Evolutionary conservation across 1,284 basidiomycete genomes (phyloP).

Genomic region (Athelia psychrophila): DNA sequence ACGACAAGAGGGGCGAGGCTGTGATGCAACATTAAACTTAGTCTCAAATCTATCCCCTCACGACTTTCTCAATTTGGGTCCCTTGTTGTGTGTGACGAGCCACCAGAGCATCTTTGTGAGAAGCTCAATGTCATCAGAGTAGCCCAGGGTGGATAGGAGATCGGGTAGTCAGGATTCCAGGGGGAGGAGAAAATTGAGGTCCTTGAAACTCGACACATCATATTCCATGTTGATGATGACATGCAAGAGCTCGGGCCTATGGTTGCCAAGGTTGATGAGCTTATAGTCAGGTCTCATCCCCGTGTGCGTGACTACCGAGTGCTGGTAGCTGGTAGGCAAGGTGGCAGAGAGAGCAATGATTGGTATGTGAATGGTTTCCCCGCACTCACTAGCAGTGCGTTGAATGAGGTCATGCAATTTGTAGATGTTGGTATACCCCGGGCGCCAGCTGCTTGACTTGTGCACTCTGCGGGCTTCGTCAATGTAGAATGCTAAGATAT

Average conservation of each 20-base stretch:
- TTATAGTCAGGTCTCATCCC: constrained; percentile 12
- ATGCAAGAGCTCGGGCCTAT: constrained; percentile 16
- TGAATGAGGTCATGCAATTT: constrained; percentile 12
- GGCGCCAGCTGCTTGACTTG: constrained; percentile 13
- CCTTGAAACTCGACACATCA: constrained; percentile 12
- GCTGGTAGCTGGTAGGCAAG: constrained; percentile 11
- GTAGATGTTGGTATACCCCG: constrained; percentile 10
- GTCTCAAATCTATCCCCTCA: too few species aligned
- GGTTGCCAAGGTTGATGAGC: constrained; percentile 16
- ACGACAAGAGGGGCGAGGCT: too few species aligned
- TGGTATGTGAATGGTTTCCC: too few species aligned
- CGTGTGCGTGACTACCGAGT: constrained; percentile 7
- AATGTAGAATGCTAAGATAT: constrained; percentile 15
- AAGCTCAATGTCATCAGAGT: constrained; percentile 14
- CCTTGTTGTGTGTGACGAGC: constrained; percentile 3
- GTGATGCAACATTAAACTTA: too few species aligned
- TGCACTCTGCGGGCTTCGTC: constrained; percentile 18
- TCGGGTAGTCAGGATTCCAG: background rate
- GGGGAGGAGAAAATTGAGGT: constrained; percentile 14
- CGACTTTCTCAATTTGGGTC: too few species aligned
- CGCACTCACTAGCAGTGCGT: too few species aligned
- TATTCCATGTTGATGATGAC: constrained; percentile 11
- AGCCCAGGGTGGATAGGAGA: constrained; percentile 12
- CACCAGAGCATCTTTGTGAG: constrained; percentile 19
- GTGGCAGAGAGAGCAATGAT: constrained; percentile 16